These are phyloP conservation scores for Podaxis sp. DNA, from an alignment of 768 basidiomycete species.

Conservation along the genomic window DNA sequence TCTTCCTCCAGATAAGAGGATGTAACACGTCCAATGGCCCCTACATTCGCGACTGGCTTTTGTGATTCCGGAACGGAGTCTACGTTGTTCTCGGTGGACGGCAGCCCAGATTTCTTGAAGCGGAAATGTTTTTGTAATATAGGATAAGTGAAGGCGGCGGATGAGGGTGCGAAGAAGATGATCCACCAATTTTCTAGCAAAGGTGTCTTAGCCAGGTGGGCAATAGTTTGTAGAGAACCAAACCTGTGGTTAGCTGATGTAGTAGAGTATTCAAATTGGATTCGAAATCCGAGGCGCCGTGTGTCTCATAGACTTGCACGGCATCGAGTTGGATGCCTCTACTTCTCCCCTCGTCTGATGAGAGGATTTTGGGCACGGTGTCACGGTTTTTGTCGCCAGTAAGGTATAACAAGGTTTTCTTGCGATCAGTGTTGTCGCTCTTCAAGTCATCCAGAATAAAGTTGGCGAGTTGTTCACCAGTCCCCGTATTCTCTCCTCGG, in stretches of 20 bases:
- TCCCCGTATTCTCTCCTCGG: conserved; percentile 57
- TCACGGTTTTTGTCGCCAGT: conserved; percentile 88
- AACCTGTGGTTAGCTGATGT: not conserved
- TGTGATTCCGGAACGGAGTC: not conserved
- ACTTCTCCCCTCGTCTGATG: conserved; percentile 16
- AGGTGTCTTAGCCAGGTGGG: not conserved
- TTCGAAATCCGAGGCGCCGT: conserved; percentile 52
- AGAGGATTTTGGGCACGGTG: conserved; percentile 53
- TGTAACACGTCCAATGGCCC: conserved; percentile 22
- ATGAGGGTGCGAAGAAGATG: conserved; percentile 23
- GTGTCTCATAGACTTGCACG: conserved; percentile 73
- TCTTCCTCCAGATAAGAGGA: conserved; percentile 18
- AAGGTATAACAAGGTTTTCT: conserved; percentile 60
- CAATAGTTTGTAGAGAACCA: not conserved
- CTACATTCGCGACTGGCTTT: conserved; percentile 12
- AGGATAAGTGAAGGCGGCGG: conserved; percentile 17
- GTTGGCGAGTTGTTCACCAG: conserved; percentile 61
- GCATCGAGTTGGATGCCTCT: conserved; percentile 45
- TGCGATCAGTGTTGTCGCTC: conserved; percentile 11
- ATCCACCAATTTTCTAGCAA: conserved; percentile 22
- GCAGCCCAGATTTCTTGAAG: not conserved
- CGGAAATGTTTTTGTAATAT: conserved; percentile 16
- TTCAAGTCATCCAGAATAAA: conserved; percentile 52
- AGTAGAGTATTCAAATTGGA: conserved; percentile 32
- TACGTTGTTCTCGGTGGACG: not conserved